Percentiles rank a stretch among this genome's conserved stretches.
phyloP scores from a whole-genome alignment of 768 basidiomycete genomes.

The Chlorophyllum brunneum region DNA sequence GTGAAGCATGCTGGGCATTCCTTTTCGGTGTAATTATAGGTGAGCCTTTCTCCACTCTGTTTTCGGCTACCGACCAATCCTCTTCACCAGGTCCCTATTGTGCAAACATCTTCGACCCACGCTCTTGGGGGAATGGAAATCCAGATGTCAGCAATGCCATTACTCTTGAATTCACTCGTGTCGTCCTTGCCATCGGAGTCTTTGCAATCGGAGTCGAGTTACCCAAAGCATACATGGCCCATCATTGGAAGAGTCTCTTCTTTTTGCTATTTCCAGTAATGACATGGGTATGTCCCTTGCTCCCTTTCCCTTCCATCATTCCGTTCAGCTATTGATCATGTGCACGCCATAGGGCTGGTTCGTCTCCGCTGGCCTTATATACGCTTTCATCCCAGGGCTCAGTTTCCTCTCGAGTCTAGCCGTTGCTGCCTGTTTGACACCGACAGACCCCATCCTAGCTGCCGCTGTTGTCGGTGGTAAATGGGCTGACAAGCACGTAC shows the following conservation, averaged over 20 bases:
- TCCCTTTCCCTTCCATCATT: conserved; percentile 9
- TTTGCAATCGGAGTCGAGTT: conserved; percentile 98
- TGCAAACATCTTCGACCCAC: conserved; percentile 77
- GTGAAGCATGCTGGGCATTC: conserved; percentile 96
- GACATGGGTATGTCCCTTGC: conserved; percentile 65
- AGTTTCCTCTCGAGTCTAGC: conserved; percentile 87
- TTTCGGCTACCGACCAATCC: neutral
- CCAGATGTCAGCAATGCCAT: conserved; percentile 61
- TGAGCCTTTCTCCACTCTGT: conserved; percentile 25
- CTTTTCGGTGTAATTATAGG: conserved; percentile 90
- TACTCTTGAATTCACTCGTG: conserved; percentile 86
- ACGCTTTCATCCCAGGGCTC: conserved; percentile 84
- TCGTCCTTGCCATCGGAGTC: conserved; percentile 93
- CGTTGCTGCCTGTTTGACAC: conserved; percentile 89
- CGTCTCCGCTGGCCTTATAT: conserved; percentile 87
- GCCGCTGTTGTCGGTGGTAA: conserved; percentile 92
- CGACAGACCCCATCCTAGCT: conserved; percentile 92
- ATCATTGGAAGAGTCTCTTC: conserved; percentile 89
- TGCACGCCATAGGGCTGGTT: conserved; percentile 80
- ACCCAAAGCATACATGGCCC: conserved; percentile 90
- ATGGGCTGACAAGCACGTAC: conserved; percentile 97
- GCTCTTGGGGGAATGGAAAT: conserved; percentile 58
- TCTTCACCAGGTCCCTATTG: conserved; percentile 68
- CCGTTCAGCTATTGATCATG: conserved; percentile 11
- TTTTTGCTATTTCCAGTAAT: conserved; percentile 82